Conservation (phyloP, 768 basidiomycete genomes). For the Xerocomellus amylosporus region DNA sequence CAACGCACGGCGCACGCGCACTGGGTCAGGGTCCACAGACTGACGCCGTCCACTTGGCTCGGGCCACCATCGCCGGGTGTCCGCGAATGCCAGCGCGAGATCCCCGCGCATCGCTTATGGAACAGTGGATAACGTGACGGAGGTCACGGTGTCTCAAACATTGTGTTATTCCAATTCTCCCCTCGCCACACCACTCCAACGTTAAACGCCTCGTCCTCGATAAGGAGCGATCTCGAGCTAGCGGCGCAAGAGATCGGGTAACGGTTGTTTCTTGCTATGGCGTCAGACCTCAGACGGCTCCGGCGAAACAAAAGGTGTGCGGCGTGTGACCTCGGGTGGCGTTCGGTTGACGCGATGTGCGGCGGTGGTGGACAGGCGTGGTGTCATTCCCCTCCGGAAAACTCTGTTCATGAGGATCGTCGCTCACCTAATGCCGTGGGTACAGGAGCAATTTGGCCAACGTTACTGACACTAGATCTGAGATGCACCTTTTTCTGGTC, state of each 20-base stretch:
- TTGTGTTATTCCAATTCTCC: not conserved
- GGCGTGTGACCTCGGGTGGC: conserved; percentile 4
- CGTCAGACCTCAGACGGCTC: not conserved
- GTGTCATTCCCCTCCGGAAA: not conserved
- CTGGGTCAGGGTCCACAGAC: not conserved
- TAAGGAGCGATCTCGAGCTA: conserved; percentile 10
- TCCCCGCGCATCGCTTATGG: conserved; percentile 19
- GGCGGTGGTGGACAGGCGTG: conserved; percentile 2
- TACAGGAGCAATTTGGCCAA: conserved; percentile 1
- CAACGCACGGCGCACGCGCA: not conserved
- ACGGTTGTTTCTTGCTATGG: not conserved
- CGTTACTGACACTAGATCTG: conserved; percentile 13
- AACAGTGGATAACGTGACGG: conserved; percentile 7
- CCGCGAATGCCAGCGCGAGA: conserved; percentile 15
- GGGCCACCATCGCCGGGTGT: not conserved
- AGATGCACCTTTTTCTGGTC: conserved; percentile 21
- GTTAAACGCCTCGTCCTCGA: not conserved
- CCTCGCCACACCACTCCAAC: not conserved
- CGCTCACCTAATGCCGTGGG: conserved; percentile 18
- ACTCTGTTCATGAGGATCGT: conserved; percentile 20
- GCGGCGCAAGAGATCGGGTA: conserved; percentile 1
- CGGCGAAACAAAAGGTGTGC: not conserved
- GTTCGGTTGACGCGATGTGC: conserved; percentile 1
- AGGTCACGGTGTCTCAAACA: not conserved
- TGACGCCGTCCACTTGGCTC: not conserved